These are phyloP conservation scores for Metschnikowia reukaufii DNA, from an alignment of 805 yeast species.

Conservation along the genomic window DNA sequence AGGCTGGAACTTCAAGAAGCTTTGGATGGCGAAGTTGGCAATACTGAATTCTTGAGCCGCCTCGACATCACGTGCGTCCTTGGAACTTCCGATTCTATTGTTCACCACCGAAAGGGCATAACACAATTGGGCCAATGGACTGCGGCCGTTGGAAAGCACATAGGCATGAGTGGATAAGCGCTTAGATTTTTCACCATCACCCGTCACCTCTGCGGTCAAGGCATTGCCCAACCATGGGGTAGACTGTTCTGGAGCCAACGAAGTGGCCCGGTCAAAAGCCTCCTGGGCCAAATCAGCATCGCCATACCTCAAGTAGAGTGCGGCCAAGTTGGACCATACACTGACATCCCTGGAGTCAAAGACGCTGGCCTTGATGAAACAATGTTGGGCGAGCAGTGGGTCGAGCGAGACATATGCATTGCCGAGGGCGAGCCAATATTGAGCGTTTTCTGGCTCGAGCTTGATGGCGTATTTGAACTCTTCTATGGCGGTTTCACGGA, in stretches of 20 bases:
- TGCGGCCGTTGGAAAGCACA: conserved; percentile 70
- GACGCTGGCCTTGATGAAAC: conserved; percentile 78
- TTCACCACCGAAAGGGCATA: conserved; percentile 62
- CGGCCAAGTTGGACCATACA: conserved; percentile 82
- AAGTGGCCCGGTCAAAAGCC: conserved; percentile 71
- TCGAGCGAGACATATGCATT: conserved; percentile 63
- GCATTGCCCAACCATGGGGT: conserved; percentile 90
- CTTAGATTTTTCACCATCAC: conserved; percentile 51
- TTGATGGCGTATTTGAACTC: conserved; percentile 67
- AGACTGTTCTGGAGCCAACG: conserved; percentile 74
- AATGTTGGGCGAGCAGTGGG: conserved; percentile 84
- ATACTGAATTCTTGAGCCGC: conserved; percentile 64
- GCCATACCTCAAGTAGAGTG: conserved; percentile 64
- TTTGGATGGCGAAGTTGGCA: conserved; percentile 65
- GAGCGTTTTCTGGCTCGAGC: conserved; percentile 66
- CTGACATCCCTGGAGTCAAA: conserved; percentile 65
- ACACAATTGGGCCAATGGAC: conserved; percentile 66
- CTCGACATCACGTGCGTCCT: conserved; percentile 55
- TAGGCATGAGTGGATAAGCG: conserved; percentile 75
- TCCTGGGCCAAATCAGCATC: conserved; percentile 74
- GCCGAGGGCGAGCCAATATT: conserved; percentile 84
- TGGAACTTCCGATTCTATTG: conserved; percentile 41
- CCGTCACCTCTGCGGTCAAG: conserved; percentile 51
- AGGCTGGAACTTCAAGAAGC: conserved; percentile 63
- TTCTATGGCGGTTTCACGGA: conserved; percentile 53